phyloP scores from a whole-genome alignment of 2,329 filamentous ascomycete species.

The Monosporascus sp. region DNA sequence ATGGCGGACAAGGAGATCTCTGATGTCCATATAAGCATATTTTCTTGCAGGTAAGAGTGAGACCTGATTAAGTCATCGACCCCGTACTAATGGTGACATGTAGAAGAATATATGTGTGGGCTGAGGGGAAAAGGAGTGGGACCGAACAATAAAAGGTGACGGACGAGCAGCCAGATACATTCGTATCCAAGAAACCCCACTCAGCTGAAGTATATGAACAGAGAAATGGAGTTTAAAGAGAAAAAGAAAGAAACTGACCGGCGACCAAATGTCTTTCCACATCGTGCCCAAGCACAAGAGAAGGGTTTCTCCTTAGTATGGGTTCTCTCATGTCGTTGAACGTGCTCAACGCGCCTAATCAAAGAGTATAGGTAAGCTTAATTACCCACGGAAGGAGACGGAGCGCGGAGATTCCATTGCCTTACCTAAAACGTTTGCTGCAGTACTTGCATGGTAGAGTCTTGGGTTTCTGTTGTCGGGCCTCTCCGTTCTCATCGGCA shows the following conservation, averaged over 20 bases:
- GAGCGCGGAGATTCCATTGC: conserved; percentile 13
- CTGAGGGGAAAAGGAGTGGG: conserved; percentile 2
- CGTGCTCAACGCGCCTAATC: conserved; percentile 56
- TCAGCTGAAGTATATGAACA: neutral
- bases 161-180: neutral
- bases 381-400: conserved; percentile 22
- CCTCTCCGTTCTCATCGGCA: conserved; percentile 44
- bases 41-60: conserved; percentile 16
- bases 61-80: conserved; percentile 8
- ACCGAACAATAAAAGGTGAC: conserved; percentile 8
- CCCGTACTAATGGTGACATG: conserved; percentile 11
- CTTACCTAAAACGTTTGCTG: conserved; percentile 57
- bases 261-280: conserved; percentile 58
- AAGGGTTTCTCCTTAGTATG: conserved; percentile 64
- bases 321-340: conserved; percentile 58
- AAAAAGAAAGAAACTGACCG: conserved; percentile 38
- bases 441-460: conserved; percentile 59
- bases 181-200: neutral
- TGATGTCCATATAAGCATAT: conserved; percentile 57
- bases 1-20: conserved; percentile 57
- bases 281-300: conserved; percentile 52
- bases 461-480: conserved; percentile 55
- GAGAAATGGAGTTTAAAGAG: neutral
- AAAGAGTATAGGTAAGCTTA: conserved; percentile 35
- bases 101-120: conserved; percentile 10